Conservation (phyloP, 805 yeast genomes). For the Candida coquimbonensis region DNA sequence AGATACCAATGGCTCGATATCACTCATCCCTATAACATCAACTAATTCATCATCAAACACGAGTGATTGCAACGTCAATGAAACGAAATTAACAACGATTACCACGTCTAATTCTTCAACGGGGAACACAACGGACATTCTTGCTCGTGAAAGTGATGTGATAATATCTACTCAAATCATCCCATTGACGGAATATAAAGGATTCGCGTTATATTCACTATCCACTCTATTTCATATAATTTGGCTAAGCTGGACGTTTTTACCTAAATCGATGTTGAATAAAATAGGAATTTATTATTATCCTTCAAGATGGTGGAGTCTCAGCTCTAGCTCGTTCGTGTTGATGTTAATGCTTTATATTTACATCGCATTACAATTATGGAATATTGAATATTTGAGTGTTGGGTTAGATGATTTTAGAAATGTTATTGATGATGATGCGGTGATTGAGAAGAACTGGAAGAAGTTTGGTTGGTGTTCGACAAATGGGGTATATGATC, state of each 20-base stretch:
- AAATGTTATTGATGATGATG: slow-evolving; percentile 62
- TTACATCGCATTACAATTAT: slow-evolving; percentile 63
- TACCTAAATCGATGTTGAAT: slow-evolving; percentile 55
- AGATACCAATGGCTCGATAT: too few relatives aligned
- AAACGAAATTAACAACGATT: too few relatives aligned
- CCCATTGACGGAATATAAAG: slow-evolving; percentile 72
- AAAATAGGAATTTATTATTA: slow-evolving; percentile 55
- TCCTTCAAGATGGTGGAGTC: slow-evolving; percentile 91
- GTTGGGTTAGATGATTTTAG: slow-evolving; percentile 49
- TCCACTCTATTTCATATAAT: slow-evolving; percentile 47
- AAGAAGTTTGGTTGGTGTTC: slow-evolving; percentile 42
- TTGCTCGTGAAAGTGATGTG: slow-evolving; percentile 63
- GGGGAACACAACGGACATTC: slow-evolving; percentile 34
- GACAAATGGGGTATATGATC: slow-evolving; percentile 82
- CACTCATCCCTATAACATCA: too few relatives aligned
- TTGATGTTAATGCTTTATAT: slow-evolving; percentile 65
- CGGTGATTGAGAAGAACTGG: slow-evolving; percentile 22
- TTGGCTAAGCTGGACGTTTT: slow-evolving; percentile 68
- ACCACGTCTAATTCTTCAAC: too few relatives aligned
- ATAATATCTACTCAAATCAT: slow-evolving; percentile 49
- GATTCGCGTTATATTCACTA: slow-evolving; percentile 75
- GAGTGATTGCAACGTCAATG: too few relatives aligned
- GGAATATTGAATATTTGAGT: slow-evolving; percentile 73
- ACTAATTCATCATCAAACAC: too few relatives aligned
- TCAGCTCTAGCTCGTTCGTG: slow-evolving; percentile 66